A percentile compares a stretch with the other conserved stretches of the same genome.
phyloP scores from a whole-genome alignment of 345 rosid species.

The Cardamine occulta region DNA sequence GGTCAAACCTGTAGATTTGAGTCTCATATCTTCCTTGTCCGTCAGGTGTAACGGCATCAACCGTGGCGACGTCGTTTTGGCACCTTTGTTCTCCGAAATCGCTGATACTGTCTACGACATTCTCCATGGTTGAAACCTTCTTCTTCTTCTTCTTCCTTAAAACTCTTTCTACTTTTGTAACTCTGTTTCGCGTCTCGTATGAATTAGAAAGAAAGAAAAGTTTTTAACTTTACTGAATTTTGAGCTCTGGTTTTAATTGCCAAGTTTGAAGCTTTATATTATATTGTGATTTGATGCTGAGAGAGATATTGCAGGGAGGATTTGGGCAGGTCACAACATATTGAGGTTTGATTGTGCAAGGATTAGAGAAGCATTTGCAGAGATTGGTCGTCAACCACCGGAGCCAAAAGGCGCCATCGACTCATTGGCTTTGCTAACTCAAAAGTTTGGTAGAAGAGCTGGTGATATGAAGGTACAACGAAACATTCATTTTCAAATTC shows the following conservation, averaged over 20 bases:
- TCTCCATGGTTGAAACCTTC: conserved; percentile 64
- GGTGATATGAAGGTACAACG: conserved; percentile 79
- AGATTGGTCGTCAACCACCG: conserved; percentile 67
- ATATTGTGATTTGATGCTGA: background rate
- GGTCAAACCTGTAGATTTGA: conserved; percentile 68
- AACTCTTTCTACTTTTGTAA: background rate
- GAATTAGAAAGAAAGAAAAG: background rate
- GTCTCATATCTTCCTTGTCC: conserved; percentile 59
- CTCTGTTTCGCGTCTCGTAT: background rate
- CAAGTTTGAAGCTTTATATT: conserved; percentile 11
- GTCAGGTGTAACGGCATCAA: conserved; percentile 78
- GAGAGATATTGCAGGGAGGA: conserved; percentile 57
- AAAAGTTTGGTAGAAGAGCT: conserved; percentile 84
- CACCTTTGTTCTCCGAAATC: conserved; percentile 69
- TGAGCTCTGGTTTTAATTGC: background rate
- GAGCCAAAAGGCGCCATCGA: conserved; percentile 82
- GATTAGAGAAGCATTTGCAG: conserved; percentile 78
- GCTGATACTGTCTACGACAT: conserved; percentile 75
- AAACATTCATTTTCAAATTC: background rate
- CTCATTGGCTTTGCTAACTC: conserved; percentile 74
- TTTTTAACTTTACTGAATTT: background rate
- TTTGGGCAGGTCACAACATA: conserved; percentile 98
- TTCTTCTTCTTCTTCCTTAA: conserved; percentile 15
- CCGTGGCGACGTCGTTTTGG: conserved; percentile 52
- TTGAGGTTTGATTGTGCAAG: conserved; percentile 80